These are phyloP conservation scores for Hemileccinum rubropunctum DNA, from an alignment of 768 basidiomycete genomes.

Conservation along the genomic window DNA sequence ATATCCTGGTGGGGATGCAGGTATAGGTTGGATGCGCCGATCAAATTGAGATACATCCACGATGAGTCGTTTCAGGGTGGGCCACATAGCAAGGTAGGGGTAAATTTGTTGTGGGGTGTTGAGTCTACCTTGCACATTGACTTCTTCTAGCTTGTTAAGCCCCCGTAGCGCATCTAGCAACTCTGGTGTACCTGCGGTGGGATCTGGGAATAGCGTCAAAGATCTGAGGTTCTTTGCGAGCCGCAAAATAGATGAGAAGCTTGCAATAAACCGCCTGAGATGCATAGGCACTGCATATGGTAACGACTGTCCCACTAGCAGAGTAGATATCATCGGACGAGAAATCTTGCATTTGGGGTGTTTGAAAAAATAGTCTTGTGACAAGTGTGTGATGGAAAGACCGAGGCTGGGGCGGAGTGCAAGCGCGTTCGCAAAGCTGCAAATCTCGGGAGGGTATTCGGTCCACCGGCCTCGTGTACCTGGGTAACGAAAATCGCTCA, in stretches of 20 bases:
- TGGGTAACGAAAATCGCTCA: constrained; percentile 1
- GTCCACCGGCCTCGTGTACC: background rate
- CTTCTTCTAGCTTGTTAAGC: background rate
- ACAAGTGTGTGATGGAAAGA: constrained; percentile 1
- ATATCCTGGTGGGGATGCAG: background rate
- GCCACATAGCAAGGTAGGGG: background rate
- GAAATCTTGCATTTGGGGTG: background rate
- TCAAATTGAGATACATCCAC: background rate
- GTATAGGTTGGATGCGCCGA: background rate
- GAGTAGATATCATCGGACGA: background rate
- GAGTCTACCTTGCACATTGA: background rate
- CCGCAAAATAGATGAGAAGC: background rate
- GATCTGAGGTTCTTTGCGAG: background rate
- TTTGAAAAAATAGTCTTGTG: background rate
- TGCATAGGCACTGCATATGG: background rate
- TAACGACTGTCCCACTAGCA: too few relatives aligned
- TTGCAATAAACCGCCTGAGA: background rate
- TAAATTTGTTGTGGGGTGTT: too few relatives aligned
- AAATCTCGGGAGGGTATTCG: background rate
- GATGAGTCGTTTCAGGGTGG: background rate
- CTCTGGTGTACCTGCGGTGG: too few relatives aligned
- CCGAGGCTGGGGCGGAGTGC: background rate
- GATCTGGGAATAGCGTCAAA: background rate
- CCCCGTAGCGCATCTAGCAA: background rate
- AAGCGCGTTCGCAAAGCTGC: background rate